Conservation (phyloP, 2,329 filamentous ascomycete genomes). For the Onygenales sp. region DNA sequence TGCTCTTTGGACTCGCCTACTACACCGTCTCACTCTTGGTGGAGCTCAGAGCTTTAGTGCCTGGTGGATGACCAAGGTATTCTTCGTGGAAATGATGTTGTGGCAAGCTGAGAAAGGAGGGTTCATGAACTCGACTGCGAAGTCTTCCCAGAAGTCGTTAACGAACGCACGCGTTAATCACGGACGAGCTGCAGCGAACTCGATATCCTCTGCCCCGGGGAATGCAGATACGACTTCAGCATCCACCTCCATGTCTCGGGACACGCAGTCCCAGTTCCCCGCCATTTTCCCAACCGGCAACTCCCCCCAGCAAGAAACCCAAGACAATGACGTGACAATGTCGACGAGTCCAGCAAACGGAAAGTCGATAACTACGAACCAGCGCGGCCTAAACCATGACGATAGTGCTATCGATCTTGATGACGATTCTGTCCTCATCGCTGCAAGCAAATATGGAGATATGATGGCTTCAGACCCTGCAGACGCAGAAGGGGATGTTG, state of each 20-base stretch:
- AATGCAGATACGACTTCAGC: background rate
- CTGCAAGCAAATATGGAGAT: constrained; percentile 35
- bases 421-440: constrained; percentile 33
- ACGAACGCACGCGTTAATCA: background rate
- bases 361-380: background rate
- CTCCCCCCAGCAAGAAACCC: background rate
- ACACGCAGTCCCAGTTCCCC: background rate
- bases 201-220: background rate
- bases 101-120: constrained; percentile 87
- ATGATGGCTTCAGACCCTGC: constrained; percentile 37
- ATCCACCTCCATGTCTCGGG: no score
- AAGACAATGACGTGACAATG: background rate
- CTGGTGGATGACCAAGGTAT: constrained; percentile 74
- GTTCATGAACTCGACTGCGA: constrained; percentile 55
- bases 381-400: constrained; percentile 40
- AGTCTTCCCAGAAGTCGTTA: constrained; percentile 16
- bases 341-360: background rate
- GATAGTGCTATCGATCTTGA: constrained; percentile 66
- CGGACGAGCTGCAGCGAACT: background rate
- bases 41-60: constrained; percentile 39
- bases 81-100: constrained; percentile 86
- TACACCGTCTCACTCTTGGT: constrained; percentile 34
- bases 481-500: constrained; percentile 36
- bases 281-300: background rate
- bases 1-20: constrained; percentile 33